A percentile compares a stretch with the other conserved stretches of the same genome.
Evolutionary conservation across 768 basidiomycete species (phyloP).

Genomic region (Cystofilobasidium capitatum): DNA sequence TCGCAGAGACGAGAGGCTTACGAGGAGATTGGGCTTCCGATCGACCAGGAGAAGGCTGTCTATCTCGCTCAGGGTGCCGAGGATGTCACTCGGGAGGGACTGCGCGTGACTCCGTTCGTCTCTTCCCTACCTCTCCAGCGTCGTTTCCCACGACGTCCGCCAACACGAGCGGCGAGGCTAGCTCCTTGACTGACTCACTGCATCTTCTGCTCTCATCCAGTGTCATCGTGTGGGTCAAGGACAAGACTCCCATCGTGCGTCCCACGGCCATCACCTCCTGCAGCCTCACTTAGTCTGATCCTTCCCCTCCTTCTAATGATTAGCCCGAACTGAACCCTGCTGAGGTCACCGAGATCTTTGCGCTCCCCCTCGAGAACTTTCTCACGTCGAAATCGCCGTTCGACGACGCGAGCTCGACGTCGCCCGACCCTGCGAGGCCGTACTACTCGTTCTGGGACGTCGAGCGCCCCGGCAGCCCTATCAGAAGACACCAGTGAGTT

Average conservation of each 20-base stretch:
- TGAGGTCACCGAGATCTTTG: constrained; percentile 32
- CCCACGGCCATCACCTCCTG: neutral
- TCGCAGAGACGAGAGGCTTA: neutral
- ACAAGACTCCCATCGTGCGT: constrained; percentile 11
- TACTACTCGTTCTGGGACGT: neutral
- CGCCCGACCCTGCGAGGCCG: neutral
- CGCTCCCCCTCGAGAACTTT: constrained; percentile 32
- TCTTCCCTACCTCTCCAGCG: neutral
- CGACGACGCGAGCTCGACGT: neutral
- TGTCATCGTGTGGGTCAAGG: constrained; percentile 8
- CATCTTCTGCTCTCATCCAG: neutral
- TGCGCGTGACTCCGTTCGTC: neutral
- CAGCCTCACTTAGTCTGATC: neutral
- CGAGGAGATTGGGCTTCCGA: neutral
- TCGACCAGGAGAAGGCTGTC: neutral
- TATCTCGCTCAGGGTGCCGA: neutral
- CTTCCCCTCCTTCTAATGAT: neutral
- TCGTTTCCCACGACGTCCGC: neutral
- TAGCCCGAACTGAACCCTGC: constrained; percentile 32
- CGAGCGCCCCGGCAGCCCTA: neutral
- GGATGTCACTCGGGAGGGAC: constrained; percentile 1
- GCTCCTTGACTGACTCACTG: neutral
- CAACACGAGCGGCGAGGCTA: neutral
- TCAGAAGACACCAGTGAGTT: neutral
- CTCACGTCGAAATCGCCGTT: constrained; percentile 17